A percentile compares a stretch with the other conserved stretches of the same genome.
Conservation (phyloP, 768 basidiomycete genomes). For the Gautieria morchelliformis region DNA sequence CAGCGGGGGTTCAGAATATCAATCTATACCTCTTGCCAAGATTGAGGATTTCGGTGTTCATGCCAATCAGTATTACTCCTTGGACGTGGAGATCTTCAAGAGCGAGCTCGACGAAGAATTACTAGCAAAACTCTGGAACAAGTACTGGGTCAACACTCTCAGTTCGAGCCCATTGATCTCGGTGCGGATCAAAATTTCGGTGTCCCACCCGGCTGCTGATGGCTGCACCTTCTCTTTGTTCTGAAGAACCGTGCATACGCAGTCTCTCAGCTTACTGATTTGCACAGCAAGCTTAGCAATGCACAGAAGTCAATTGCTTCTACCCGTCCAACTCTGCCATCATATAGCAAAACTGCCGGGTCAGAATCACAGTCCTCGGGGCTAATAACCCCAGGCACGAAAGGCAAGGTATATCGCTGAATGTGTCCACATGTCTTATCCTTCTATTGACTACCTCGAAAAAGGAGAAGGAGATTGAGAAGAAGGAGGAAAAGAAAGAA, state of each 20-base stretch:
- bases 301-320: slow-evolving; percentile 48
- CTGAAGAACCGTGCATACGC: slow-evolving; percentile 87
- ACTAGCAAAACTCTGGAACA: slow-evolving; percentile 92
- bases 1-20: slow-evolving; percentile 69
- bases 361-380: slow-evolving; percentile 1
- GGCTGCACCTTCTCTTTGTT: not conserved
- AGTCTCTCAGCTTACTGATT: slow-evolving; percentile 80
- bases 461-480: slow-evolving; percentile 15
- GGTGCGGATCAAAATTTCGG: slow-evolving; percentile 33
- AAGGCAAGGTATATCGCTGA: slow-evolving; percentile 11
- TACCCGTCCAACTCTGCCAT: slow-evolving; percentile 50
- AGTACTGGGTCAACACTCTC: slow-evolving; percentile 98
- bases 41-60: slow-evolving; percentile 99
- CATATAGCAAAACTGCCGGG: slow-evolving; percentile 26
- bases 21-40: slow-evolving; percentile 92
- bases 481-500: slow-evolving; percentile 75
- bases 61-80: slow-evolving; percentile 88
- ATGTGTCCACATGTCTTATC: not conserved
- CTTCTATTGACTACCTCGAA: not conserved
- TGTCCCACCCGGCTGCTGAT: not conserved
- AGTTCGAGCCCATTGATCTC: slow-evolving; percentile 89
- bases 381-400: slow-evolving; percentile 16
- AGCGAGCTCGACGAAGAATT: slow-evolving; percentile 80
- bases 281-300: slow-evolving; percentile 81
- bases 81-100: slow-evolving; percentile 95